A percentile compares a stretch with the other conserved stretches of the same genome.
These are phyloP conservation scores for Phytophthora idaei DNA, from an alignment of 352 stramenopile species.

Conservation along the genomic window DNA sequence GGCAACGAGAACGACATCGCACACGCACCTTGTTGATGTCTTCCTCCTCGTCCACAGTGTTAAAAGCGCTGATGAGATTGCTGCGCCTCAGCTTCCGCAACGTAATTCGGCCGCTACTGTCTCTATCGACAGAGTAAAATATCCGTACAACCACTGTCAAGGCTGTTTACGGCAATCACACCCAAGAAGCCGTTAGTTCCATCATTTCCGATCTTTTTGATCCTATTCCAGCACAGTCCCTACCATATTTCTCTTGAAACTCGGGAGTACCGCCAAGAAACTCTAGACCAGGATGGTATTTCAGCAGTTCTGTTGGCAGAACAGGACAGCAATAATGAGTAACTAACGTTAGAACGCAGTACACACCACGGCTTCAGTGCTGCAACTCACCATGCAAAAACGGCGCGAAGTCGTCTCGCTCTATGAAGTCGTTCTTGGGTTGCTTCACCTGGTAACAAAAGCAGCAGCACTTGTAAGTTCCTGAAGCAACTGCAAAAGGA, in stretches of 20 bases:
- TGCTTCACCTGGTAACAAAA: slow-evolving; percentile 88
- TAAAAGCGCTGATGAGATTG: slow-evolving; percentile 96
- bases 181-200: slow-evolving; percentile 3
- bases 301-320: slow-evolving; percentile 70
- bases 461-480: slow-evolving; percentile 16
- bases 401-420: slow-evolving; percentile 97
- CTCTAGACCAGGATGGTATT: slow-evolving; percentile 93
- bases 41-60: slow-evolving; percentile 97
- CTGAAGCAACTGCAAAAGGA: not conserved
- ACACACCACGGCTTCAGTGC: not conserved
- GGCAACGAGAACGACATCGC: not conserved
- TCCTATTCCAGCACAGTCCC: slow-evolving; percentile 10
- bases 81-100: slow-evolving; percentile 93
- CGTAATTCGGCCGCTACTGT: slow-evolving; percentile 96
- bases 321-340: slow-evolving; percentile 2
- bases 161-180: slow-evolving; percentile 44
- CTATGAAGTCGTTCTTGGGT: slow-evolving; percentile 88
- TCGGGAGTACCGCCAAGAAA: slow-evolving; percentile 98
- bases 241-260: slow-evolving; percentile 99
- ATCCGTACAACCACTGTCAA: slow-evolving; percentile 96
- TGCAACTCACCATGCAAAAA: slow-evolving; percentile 91
- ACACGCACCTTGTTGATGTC: slow-evolving; percentile 98
- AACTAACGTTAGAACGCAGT: slow-evolving; percentile 33
- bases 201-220: no score
- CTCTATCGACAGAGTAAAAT: slow-evolving; percentile 94